Base-by-base conservation (phyloP, 306 rosid genomes). In the Lathyrus tuberosus region DNA sequence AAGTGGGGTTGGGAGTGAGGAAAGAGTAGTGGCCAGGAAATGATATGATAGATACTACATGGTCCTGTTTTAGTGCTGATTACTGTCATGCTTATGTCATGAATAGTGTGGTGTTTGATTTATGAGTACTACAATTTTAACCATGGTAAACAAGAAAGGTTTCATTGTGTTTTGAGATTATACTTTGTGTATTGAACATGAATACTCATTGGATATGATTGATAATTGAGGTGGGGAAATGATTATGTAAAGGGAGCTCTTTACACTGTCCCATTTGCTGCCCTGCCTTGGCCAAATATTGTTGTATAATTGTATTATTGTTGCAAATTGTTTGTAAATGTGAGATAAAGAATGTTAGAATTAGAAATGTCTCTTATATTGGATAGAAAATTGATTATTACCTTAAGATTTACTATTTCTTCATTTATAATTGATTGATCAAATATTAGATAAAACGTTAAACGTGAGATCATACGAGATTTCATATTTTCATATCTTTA, bases 61-160 rank as follows among this genome's bases (percentile, higher is more conserved):
- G 57, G 57, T 51, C 57, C 13, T 51, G 7, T 57, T 14, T 22
- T 62, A 78, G 85, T 87, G 96, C 84, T 80, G 70, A 67, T 84
- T 76, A 64, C 81, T 81, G 72, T 85, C 86, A 79, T 57, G 74
- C 43, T 79, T 60, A 71, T 84, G 83, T 84, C 79, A 53, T 22
- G 26, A 24, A 53, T 18, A 22, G 26, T n/a, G n/a, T n/a, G n/a
- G n/a, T n/a, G n/a, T n/a, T n/a, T n/a, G n/a, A n/a, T n/a, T n/a
- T n/a, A n/a, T n/a, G n/a, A n/a, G n/a, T 44, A 33, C 2, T 33
- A 46, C 52, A 46, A 17, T 3, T 51, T 51, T 51, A 51, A 18
- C 57, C 57, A 51, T 51, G 28, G 57, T 51, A 35, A 35, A 48
- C 6, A 43, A 43, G 6, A 15, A 48, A 20, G 24, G 56, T 48